Percentiles rank a stretch among this genome's conserved stretches.
Evolutionary conservation across 331 rosid genomes (phyloP).

Genomic region (Cydonia oblonga): DNA sequence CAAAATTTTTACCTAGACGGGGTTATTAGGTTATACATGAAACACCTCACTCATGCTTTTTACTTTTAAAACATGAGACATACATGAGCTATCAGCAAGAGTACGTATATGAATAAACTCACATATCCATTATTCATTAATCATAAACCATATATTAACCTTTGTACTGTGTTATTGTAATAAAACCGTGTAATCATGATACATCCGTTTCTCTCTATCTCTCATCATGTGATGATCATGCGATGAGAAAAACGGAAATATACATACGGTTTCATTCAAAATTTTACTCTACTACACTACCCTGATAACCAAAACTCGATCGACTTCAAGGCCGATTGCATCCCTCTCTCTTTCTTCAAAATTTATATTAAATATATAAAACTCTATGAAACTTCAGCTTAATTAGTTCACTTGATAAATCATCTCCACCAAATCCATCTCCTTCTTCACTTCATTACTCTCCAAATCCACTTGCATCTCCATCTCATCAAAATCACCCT

Average conservation of each 20-base stretch:
- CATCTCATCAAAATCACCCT: conserved; percentile 7
- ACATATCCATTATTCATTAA: background rate
- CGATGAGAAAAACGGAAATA: background rate
- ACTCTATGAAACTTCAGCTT: background rate
- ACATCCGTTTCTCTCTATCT: background rate
- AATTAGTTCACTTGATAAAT: conserved; percentile 34
- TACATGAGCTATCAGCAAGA: background rate
- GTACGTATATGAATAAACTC: background rate
- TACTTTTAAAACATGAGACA: background rate
- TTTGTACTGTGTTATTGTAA: background rate
- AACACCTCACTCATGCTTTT: no score
- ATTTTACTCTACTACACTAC: background rate
- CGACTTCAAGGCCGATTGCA: background rate
- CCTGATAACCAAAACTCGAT: background rate
- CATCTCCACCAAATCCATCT: conserved; percentile 84
- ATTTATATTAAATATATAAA: no score
- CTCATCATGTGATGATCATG: background rate
- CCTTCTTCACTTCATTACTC: conserved; percentile 47
- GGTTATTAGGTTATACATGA: no score
- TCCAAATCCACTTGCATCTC: conserved; percentile 10
- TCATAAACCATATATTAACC: background rate
- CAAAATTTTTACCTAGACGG: no score
- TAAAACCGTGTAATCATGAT: background rate
- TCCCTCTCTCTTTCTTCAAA: background rate
- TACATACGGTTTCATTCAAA: background rate